Base-by-base conservation (phyloP, 2,329 filamentous ascomycete genomes). In the Fusarium sp. region DNA sequence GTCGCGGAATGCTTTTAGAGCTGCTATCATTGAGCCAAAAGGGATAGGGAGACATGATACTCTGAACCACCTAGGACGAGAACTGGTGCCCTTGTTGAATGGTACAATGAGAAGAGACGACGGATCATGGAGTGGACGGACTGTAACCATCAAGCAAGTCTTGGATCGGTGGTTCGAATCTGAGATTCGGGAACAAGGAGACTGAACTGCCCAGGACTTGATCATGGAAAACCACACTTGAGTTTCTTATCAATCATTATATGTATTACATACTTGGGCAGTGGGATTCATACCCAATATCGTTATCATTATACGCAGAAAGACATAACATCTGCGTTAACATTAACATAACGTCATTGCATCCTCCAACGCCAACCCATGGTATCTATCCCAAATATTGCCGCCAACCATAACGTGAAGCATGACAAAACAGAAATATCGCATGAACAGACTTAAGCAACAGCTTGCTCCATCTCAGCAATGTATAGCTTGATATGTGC, bases 401-500 rank as follows among this genome's bases (percentile, higher is more conserved):
- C 69, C 56, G 55, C 51, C 58, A 55, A 43, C 49, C 59, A 41
- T 61, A 61, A 56, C 47, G 54, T 55, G 60, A 62, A 63, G 43
- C 45, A 65, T 40, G 23, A 59, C 18, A 46, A 58, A 35, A 55
- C 31, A 41, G 9, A 55, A 51, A 21, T 3, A n/a, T 13, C 29
- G 21, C 10, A 10, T 18, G 17, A 18, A 29, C 6, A 13, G 18
- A 42, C 59, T 35, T 66, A 73, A 35, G 67, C 83, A 71, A 96
- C 88, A 57, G 90, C 91, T 80, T 97, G 94, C 80, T 98, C 96
- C 94, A 99, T 97, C 84, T 99, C 96, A 6, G 92, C 97, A 76
- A 99, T 97, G 83, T 99, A 99, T 66, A 98, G 84, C 80, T 94
- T 95, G 78, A 99, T 96, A 77, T 99, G 96, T 36, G 93, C 91